Base-by-base conservation (phyloP, 2,329 filamentous ascomycete genomes). In the Gnomoniopsis sp. region DNA sequence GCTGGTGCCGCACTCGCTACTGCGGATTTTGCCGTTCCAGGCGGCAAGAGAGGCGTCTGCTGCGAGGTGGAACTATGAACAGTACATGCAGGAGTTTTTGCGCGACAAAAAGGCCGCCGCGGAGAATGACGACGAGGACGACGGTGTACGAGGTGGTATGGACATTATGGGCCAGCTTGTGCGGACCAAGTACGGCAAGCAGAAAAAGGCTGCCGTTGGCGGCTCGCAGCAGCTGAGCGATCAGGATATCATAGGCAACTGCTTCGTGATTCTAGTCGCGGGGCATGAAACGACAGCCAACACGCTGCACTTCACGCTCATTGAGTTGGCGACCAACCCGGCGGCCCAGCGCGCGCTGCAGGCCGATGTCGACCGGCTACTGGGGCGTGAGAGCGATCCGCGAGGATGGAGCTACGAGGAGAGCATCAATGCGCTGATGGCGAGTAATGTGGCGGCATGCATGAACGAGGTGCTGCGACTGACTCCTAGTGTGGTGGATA, bases 281-380 rank as follows among this genome's bases (percentile, higher is more conserved):
- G 90, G 90, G 14, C 89, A 95, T 71, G 90, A 95, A 72, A 93
- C 90, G 1, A 89, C 89, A 2, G 89, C 89, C 50, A 91, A 90
- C 70, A 82, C 84, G 3, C 77, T 92, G 43, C 88, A 93, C 72
- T 92, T 90, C 69, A 79, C 85, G 2, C 72, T 92, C 3, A 69
- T 91, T 38, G 80, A 85, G 65, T 80, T 93, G 6, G 90, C 89
- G 15, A 81, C 85, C 65, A 81, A 87, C 65, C 84, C 84, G 6
- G 72, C 76, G 1, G 81, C 81, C 1, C 90, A 95, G 68, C 79
- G 82, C 23, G 77, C 77, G 7, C 72, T 93, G 3, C 90, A 93
- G 65, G 74, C 78, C 48, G 89, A 92, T 61, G 73, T 95, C 26
- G 86, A 91, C 68, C 73, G 75, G 15, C 82, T 90, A 11, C 77